These are phyloP conservation scores for Gossypium raimondii DNA, from an alignment of 345 rosid species.

Conservation along the genomic window DNA sequence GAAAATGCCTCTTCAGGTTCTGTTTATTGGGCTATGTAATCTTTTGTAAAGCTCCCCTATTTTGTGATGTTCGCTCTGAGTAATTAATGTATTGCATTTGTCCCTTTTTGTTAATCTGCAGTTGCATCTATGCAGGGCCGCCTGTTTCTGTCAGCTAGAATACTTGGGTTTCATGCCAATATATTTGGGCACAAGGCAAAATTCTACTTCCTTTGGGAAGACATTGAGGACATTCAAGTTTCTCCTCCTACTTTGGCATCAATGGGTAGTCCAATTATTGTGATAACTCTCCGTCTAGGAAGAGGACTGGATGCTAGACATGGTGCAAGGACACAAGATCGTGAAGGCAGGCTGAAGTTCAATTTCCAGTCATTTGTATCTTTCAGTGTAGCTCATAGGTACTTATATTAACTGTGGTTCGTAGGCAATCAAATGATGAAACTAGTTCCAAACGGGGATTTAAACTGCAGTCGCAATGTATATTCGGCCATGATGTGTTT, in stretches of 20 bases:
- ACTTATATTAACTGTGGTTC: neutral
- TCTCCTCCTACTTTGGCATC: slow-evolving; percentile 78
- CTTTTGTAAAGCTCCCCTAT: neutral
- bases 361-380: slow-evolving; percentile 96
- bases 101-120: slow-evolving; percentile 11
- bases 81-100: slow-evolving; percentile 5
- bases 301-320: slow-evolving; percentile 86
- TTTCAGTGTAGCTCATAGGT: slow-evolving; percentile 62
- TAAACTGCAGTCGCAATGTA: neutral
- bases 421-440: neutral
- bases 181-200: slow-evolving; percentile 87
- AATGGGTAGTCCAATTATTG: slow-evolving; percentile 90
- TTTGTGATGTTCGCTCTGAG: slow-evolving; percentile 5
- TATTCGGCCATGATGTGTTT: neutral
- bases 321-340: slow-evolving; percentile 84
- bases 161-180: slow-evolving; percentile 87
- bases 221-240: slow-evolving; percentile 85
- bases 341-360: slow-evolving; percentile 91
- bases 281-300: slow-evolving; percentile 70
- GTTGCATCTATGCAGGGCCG: slow-evolving; percentile 62
- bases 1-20: slow-evolving; percentile 93
- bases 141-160: slow-evolving; percentile 83
- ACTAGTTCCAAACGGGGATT: neutral
- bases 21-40: slow-evolving; percentile 11
- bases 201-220: slow-evolving; percentile 96